Percentiles rank a stretch among this genome's conserved stretches.
These are phyloP conservation scores for Conticribra guillardii DNA, from an alignment of 108 stramenopile species.

Conservation along the genomic window DNA sequence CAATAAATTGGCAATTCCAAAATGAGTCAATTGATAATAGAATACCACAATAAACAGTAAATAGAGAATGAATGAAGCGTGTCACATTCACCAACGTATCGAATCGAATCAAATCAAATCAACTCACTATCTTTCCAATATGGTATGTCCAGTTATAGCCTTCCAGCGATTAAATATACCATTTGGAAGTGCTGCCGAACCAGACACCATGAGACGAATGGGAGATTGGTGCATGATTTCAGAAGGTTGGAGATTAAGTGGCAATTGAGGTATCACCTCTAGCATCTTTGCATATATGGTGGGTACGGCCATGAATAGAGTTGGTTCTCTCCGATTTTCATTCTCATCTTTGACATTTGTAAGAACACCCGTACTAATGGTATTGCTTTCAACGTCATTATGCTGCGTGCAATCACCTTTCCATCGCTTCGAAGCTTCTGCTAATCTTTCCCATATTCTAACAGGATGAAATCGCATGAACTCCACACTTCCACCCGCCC, in stretches of 20 bases:
- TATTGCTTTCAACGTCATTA: background rate
- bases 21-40: too few relatives aligned
- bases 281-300: constrained; percentile 31
- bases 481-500: constrained; percentile 53
- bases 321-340: constrained; percentile 11
- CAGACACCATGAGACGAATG: constrained; percentile 54
- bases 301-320: constrained; percentile 44
- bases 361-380: too few relatives aligned
- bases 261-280: constrained; percentile 16
- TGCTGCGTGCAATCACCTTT: background rate
- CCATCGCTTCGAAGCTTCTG: constrained; percentile 19
- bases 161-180: constrained; percentile 44
- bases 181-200: constrained; percentile 53
- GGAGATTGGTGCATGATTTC: constrained; percentile 22
- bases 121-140: constrained; percentile 27
- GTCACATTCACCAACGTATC: background rate
- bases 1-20: too few relatives aligned
- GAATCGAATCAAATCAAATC: too few relatives aligned
- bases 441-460: constrained; percentile 44
- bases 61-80: background rate
- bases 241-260: constrained; percentile 20
- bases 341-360: too few relatives aligned
- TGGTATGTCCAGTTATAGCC: constrained; percentile 48
- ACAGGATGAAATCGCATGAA: constrained; percentile 47
- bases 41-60: too few relatives aligned